These are phyloP conservation scores for Penium margaritaceum DNA, from an alignment of 139 green algal species.

Conservation along the genomic window DNA sequence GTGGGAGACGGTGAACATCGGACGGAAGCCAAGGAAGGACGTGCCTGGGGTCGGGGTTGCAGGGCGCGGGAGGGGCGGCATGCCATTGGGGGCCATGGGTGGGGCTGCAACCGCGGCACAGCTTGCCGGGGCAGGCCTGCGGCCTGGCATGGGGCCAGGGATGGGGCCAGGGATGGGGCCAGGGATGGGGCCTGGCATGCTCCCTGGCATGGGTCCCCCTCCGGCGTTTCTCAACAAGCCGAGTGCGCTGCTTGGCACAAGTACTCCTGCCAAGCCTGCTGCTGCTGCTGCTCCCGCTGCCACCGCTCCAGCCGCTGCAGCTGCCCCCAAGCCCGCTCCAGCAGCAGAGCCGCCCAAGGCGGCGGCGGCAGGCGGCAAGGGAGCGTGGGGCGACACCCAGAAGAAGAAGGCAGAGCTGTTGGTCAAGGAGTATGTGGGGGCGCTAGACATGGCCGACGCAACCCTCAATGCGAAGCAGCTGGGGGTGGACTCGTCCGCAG, in stretches of 20 bases:
- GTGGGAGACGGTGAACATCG: conserved; percentile 26
- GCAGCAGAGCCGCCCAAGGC: conserved; percentile 14
- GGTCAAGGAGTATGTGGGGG: conserved; percentile 40
- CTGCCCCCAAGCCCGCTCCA: conserved; percentile 5
- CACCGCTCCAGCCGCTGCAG: neutral
- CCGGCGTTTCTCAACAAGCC: conserved; percentile 42
- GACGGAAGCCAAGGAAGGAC: neutral
- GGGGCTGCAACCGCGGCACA: neutral
- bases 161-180: conserved; percentile 13
- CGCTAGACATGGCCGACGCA: conserved; percentile 43
- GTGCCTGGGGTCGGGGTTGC: neutral
- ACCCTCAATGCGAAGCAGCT: conserved; percentile 44
- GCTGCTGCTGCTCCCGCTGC: conserved; percentile 1
- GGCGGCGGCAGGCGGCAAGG: neutral
- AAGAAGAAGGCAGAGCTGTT: conserved; percentile 37
- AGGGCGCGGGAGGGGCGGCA: conserved; percentile 1
- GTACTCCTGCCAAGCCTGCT: conserved; percentile 11
- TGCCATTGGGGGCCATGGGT: neutral
- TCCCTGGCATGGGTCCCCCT: conserved; percentile 2
- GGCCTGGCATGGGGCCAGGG: neutral
- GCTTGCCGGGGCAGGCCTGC: neutral
- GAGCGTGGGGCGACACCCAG: conserved; percentile 10
- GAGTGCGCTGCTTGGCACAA: conserved; percentile 25
- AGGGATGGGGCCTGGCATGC: neutral
- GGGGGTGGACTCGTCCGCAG: neutral